Percentiles rank a stretch among this genome's conserved stretches.
Conservation (phyloP, 805 yeast genomes). For the Starmerella sp. region DNA sequence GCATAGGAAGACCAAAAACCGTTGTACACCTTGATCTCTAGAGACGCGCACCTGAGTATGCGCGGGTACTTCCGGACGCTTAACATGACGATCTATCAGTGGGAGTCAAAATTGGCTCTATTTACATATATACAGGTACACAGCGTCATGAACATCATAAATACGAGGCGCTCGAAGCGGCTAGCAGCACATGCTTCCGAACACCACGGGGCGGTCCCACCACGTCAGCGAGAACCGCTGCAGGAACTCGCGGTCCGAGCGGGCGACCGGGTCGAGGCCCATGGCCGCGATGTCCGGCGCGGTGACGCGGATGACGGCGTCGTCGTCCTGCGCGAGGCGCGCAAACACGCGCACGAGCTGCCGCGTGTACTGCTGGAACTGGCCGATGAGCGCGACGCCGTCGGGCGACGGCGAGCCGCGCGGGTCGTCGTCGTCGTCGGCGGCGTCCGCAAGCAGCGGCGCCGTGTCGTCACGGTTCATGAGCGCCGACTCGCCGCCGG, state of each 20-base stretch:
- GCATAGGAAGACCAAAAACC: too few species aligned
- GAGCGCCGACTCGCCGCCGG: conserved; percentile 54
- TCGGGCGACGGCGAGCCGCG: conserved; percentile 24
- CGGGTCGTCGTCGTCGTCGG: not conserved
- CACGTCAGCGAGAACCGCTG: conserved; percentile 35
- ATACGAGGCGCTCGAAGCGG: too few species aligned
- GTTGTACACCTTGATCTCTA: too few species aligned
- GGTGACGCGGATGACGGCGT: conserved; percentile 26
- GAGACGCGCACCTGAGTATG: too few species aligned
- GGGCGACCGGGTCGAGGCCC: conserved; percentile 48
- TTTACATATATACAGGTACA: too few species aligned
- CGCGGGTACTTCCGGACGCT: too few species aligned
- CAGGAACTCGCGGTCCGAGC: conserved; percentile 37
- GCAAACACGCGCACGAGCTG: conserved; percentile 34
- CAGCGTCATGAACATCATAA: too few species aligned
- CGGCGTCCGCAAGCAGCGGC: conserved; percentile 8
- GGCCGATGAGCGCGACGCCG: conserved; percentile 36
- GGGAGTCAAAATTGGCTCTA: too few species aligned
- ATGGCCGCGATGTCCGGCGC: conserved; percentile 41
- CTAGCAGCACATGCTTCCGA: conserved; percentile 23
- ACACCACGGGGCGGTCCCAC: conserved; percentile 40
- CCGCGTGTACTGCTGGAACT: conserved; percentile 41
- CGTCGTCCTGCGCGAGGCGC: conserved; percentile 31
- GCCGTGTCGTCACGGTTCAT: conserved; percentile 23
- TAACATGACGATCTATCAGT: too few species aligned